These are phyloP conservation scores for Spathaspora girioi DNA, from an alignment of 805 yeast genomes.

Conservation along the genomic window DNA sequence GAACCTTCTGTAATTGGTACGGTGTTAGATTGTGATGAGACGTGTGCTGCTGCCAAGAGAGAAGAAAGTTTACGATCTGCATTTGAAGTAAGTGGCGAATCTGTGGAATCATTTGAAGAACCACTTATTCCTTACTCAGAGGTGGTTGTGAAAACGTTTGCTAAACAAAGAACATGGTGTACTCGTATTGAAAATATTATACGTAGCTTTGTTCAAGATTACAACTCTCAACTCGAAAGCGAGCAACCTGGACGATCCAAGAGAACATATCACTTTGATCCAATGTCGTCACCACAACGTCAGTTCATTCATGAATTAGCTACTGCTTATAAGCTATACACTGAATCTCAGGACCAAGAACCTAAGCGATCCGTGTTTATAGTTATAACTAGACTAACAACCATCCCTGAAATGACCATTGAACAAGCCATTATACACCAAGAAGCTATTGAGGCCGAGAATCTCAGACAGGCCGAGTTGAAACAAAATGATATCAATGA, in stretches of 20 bases:
- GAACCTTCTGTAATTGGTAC: slow-evolving; percentile 31
- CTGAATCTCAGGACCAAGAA: slow-evolving; percentile 79
- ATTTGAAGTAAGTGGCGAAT: slow-evolving; percentile 23
- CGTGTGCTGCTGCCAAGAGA: slow-evolving; percentile 59
- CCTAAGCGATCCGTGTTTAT: slow-evolving; percentile 74
- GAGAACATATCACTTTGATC: slow-evolving; percentile 58
- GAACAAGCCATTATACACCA: slow-evolving; percentile 35
- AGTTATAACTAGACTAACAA: slow-evolving; percentile 28
- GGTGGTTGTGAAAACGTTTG: slow-evolving; percentile 42
- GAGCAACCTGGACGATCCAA: slow-evolving; percentile 13
- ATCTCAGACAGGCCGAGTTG: slow-evolving; percentile 16
- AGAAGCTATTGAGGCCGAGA: slow-evolving; percentile 19
- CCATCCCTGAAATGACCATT: slow-evolving; percentile 44
- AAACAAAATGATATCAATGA: slow-evolving; percentile 22
- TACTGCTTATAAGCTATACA: slow-evolving; percentile 50
- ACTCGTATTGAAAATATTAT: slow-evolving; percentile 54
- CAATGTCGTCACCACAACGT: slow-evolving; percentile 70
- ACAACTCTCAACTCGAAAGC: slow-evolving; percentile 20
- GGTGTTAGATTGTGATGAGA: slow-evolving; percentile 61
- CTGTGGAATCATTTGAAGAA: neutral
- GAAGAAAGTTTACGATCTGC: slow-evolving; percentile 63
- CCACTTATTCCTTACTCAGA: slow-evolving; percentile 39
- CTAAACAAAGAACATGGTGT: slow-evolving; percentile 68
- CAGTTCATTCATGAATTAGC: slow-evolving; percentile 69
- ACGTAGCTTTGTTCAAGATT: slow-evolving; percentile 43